phyloP scores from a whole-genome alignment of 306 rosid genomes.

The Medicago arabica region DNA sequence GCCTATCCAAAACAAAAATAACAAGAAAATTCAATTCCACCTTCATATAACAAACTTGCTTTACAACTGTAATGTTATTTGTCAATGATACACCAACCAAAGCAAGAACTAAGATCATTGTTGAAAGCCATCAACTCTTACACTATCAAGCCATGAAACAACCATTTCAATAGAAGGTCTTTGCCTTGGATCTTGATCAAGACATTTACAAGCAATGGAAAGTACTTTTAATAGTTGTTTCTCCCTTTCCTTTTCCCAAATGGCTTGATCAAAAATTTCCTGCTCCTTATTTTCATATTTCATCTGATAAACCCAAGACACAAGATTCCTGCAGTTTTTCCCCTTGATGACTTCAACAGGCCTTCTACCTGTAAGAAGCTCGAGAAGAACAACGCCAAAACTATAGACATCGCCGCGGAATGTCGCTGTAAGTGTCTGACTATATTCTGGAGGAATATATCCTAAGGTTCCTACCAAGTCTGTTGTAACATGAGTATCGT shows the following conservation, averaged over 20 bases:
- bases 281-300: slow-evolving; percentile 66
- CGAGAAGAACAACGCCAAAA: slow-evolving; percentile 85
- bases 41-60: slow-evolving; percentile 46
- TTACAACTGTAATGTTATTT: slow-evolving; percentile 47
- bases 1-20: background rate
- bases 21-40: background rate
- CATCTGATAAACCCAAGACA: slow-evolving; percentile 79
- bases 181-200: slow-evolving; percentile 72
- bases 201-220: slow-evolving; percentile 69
- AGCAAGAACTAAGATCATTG: slow-evolving; percentile 45
- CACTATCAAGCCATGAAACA: slow-evolving; percentile 71
- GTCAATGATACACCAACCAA: slow-evolving; percentile 38
- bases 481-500: slow-evolving; percentile 79
- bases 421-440: slow-evolving; percentile 76
- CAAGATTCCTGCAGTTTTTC: slow-evolving; percentile 72
- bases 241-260: slow-evolving; percentile 66
- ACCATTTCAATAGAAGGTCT: slow-evolving; percentile 77
- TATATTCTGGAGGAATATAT: slow-evolving; percentile 82
- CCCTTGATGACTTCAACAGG: slow-evolving; percentile 80
- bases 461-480: slow-evolving; percentile 84
- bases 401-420: slow-evolving; percentile 82
- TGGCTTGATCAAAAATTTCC: slow-evolving; percentile 63
- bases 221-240: slow-evolving; percentile 68
- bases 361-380: slow-evolving; percentile 76
- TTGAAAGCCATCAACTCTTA: slow-evolving; percentile 49